Evolutionary conservation across 495 filamentous ascomycete genomes (phyloP).

Genomic region (Penicillium riverlandense): DNA sequence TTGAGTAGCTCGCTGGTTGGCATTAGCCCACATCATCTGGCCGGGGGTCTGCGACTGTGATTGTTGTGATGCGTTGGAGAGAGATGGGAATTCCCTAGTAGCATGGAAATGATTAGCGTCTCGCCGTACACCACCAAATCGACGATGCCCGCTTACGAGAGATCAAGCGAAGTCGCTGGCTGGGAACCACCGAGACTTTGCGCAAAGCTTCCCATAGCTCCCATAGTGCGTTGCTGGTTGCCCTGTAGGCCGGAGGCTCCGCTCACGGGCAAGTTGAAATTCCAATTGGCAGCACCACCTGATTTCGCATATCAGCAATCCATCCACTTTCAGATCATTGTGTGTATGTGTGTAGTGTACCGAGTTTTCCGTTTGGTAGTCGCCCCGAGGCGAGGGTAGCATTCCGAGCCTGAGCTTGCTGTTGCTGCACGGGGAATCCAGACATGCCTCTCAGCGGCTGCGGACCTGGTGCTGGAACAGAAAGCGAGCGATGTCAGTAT

Average conservation of each 20-base stretch:
- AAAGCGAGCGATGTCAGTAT: constrained; percentile 23
- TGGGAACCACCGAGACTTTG: constrained; percentile 76
- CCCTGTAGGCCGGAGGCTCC: constrained; percentile 52
- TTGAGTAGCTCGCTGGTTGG: constrained; percentile 47
- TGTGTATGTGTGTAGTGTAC: constrained; percentile 33
- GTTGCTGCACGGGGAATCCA: constrained; percentile 56
- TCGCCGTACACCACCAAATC: constrained; percentile 1
- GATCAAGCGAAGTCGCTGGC: constrained; percentile 64
- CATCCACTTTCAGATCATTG: background rate
- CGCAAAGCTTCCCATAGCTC: constrained; percentile 65
- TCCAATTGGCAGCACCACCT: constrained; percentile 67
- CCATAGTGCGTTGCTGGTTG: constrained; percentile 54
- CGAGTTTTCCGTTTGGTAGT: constrained; percentile 69
- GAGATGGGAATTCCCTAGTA: constrained; percentile 74
- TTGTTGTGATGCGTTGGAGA: constrained; percentile 66
- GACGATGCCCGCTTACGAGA: constrained; percentile 58
- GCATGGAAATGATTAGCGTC: constrained; percentile 3
- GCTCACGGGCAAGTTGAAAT: constrained; percentile 69
- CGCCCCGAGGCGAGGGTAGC: constrained; percentile 52
- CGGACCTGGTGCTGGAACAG: constrained; percentile 51
- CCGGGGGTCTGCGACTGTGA: constrained; percentile 50
- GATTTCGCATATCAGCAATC: constrained; percentile 24
- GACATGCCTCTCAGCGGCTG: constrained; percentile 65
- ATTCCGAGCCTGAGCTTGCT: constrained; percentile 55
- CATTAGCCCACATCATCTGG: constrained; percentile 62